Base-by-base conservation (phyloP, 1,139 yeast genomes). In the Candida frijolesensis region DNA sequence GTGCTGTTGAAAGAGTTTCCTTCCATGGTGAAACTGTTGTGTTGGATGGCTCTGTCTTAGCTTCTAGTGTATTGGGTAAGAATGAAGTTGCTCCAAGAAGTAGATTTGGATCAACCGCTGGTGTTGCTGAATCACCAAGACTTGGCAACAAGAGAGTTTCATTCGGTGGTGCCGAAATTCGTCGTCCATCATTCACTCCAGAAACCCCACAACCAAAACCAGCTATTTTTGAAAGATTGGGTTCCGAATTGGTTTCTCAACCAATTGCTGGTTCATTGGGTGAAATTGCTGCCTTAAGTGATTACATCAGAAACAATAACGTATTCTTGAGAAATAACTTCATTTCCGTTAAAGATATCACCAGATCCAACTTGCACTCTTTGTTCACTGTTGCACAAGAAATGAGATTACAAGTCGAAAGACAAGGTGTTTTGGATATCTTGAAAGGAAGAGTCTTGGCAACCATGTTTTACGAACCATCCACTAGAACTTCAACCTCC, bases 371-470 rank as follows among this genome's bases (percentile, higher is more conserved):
- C 66, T 79, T 95, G 70, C 99, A 94, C 69, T 82, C 91, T 27
- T 79, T 95, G 67, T 95, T 95, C 76, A 87, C 97, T 32, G 94
- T 94, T 63, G 99, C 99, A 37, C 97, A 94, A 76, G 99, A 95
- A 74, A 87, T 95, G 92, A 84, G 98, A 72, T 81, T 94, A 59
- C 96, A 96, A 44, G 99, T 94, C 55, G 98, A 94, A 76, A 88
- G 98, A 74, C 89, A 87, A 65, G 99, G 99, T 63, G 96, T 90
- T 50, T 78, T 95, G 68, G 97, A 94, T 69, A 72, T 95, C 55
- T 82, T 94, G 73, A 82, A 85, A 72, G 96, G 98, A 55, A 85
- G 96, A 66, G 85, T 95, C 49, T 79, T 95, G 66, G 90, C 97
- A 47, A 94, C 98, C 22, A 86, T 95, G 80, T 95, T 95, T 78